These are phyloP conservation scores for Fusarium mexicanum DNA, from an alignment of 2,329 filamentous ascomycete species.

Conservation along the genomic window DNA sequence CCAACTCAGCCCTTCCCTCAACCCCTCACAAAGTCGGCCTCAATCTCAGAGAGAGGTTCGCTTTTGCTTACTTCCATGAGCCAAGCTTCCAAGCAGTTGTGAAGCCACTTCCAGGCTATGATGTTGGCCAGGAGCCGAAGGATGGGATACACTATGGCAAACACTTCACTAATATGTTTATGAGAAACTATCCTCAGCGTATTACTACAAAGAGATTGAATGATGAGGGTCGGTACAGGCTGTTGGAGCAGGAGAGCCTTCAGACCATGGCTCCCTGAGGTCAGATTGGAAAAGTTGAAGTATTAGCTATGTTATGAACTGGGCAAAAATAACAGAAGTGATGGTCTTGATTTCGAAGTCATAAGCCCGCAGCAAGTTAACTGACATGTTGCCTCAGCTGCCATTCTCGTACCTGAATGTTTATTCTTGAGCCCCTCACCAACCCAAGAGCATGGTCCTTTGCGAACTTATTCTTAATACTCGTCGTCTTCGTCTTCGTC, in stretches of 20 bases:
- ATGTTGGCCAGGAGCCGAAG: conserved; percentile 42
- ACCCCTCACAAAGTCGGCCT: conserved; percentile 62
- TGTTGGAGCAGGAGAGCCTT: background rate
- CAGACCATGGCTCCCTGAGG: background rate
- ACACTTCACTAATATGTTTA: conserved; percentile 62
- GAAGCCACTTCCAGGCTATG: conserved; percentile 53
- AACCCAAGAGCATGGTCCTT: too few relatives aligned
- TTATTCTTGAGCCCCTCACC: background rate
- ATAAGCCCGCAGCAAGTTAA: too few relatives aligned
- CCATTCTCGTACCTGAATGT: background rate
- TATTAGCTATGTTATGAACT: background rate
- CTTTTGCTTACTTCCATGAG: conserved; percentile 63
- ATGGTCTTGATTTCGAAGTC: background rate
- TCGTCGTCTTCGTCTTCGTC: background rate
- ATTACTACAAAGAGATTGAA: conserved; percentile 51
- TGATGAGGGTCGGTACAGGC: background rate
- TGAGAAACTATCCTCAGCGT: conserved; percentile 60
- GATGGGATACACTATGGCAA: conserved; percentile 62
- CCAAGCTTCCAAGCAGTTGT: conserved; percentile 58
- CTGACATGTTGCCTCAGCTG: background rate
- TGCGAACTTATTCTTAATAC: background rate
- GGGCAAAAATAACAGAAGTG: background rate
- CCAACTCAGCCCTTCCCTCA: conserved; percentile 55
- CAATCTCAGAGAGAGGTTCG: conserved; percentile 58
- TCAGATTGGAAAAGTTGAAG: background rate